These are phyloP conservation scores for Fusarium nodosum DNA, from an alignment of 2,329 filamentous ascomycete species.

Conservation along the genomic window DNA sequence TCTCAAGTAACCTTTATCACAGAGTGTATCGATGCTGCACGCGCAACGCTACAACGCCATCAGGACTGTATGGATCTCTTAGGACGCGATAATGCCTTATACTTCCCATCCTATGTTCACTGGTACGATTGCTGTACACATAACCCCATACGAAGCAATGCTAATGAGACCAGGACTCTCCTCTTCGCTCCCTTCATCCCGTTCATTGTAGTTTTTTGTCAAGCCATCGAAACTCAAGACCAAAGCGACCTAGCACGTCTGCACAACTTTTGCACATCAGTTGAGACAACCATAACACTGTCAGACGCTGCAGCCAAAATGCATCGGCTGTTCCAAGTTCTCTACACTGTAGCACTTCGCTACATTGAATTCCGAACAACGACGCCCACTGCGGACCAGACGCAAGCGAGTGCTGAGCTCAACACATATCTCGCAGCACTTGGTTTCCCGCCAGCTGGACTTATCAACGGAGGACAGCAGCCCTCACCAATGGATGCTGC, in stretches of 20 bases:
- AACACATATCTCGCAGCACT: slow-evolving; percentile 61
- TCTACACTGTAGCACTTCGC: slow-evolving; percentile 69
- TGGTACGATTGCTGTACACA: slow-evolving; percentile 52
- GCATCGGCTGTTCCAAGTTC: slow-evolving; percentile 69
- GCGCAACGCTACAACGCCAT: slow-evolving; percentile 58
- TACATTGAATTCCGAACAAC: slow-evolving; percentile 68
- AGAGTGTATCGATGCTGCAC: slow-evolving; percentile 59
- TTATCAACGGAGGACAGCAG: slow-evolving; percentile 31
- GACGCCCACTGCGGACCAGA: slow-evolving; percentile 49
- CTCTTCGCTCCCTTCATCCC: slow-evolving; percentile 67
- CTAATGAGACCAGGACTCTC: slow-evolving; percentile 55
- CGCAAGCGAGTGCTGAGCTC: slow-evolving; percentile 52
- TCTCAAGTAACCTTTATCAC: slow-evolving; percentile 56
- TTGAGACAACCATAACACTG: slow-evolving; percentile 62
- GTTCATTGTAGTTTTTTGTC: slow-evolving; percentile 67
- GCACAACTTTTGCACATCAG: slow-evolving; percentile 63
- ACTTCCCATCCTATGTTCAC: slow-evolving; percentile 58
- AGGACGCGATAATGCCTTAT: slow-evolving; percentile 54
- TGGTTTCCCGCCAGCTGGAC: slow-evolving; percentile 56
- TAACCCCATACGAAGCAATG: neutral
- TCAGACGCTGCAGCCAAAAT: slow-evolving; percentile 66
- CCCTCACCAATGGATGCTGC: slow-evolving; percentile 25
- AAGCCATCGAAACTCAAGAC: slow-evolving; percentile 62
- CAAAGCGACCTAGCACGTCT: slow-evolving; percentile 62
- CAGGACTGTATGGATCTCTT: slow-evolving; percentile 58